Evolutionary conservation across 257 asterid genomes (phyloP), one percentile per base, ranked within the genome.

Genomic region (Penstemon davidsonii): DNA sequence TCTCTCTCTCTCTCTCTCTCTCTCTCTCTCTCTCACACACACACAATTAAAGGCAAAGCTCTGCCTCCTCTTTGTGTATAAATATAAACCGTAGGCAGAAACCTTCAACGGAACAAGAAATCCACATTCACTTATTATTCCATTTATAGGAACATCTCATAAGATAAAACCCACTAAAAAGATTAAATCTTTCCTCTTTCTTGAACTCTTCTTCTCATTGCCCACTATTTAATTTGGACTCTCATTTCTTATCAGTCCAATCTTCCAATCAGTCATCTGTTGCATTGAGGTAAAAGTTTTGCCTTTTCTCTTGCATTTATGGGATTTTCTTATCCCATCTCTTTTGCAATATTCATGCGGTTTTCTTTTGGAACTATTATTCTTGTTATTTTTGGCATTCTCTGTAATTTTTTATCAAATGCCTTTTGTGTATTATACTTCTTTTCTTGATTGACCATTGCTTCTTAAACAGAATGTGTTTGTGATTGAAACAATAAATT

Each of bases 231-330:
- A 25, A 1, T 19, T 67, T 25, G 69, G 78, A 60, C 45, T 36
- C 64, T 59, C 39, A n/a, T 0, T 57, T 43, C 50, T 3, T 36
- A 36, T 45, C 69, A 33, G 4, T 36, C 60, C 7, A 65, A 37
- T 38, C 55, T 39, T 42, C 44, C 46, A 19, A 0, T 40, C 40
- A 64, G 19, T 38, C 69, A 10, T 12, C 61, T 70, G 38, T 50
- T 9, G 59, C 63, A 73, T 53, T 69, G 55, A 74, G 83, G 83
- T 78, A 66, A 18, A 54, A 61, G 7, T 54, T 54, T 61, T 69
- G 47, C 37, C 66, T 56, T 76, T 59, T 64, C 41, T 7, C 33
- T 42, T 12, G 18, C 18, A 15, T 15, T 15, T 15, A 15, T 15
- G 18, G 18, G 18, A 15, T 15, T 15, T 15, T 15, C 18, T 15